Base-by-base conservation (phyloP, 2,329 filamentous ascomycete genomes). In the Pseudogymnoascus destructans region DNA sequence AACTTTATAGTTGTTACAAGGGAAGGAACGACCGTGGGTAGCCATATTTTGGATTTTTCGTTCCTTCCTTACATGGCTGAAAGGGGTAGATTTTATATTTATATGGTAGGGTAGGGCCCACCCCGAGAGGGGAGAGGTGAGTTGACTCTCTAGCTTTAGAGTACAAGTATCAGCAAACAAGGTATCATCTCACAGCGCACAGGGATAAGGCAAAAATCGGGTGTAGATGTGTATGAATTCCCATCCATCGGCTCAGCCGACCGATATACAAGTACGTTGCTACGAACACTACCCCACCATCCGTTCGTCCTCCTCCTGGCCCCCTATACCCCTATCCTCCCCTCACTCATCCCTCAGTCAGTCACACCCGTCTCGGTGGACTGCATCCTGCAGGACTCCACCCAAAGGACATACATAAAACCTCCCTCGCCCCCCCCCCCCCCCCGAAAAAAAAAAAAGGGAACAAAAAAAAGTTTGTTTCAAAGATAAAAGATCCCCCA, bases 181-280 rank as follows among this genome's bases (percentile, higher is more conserved):
- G 35, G 9, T 32, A 32, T 32, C 11, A 32, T 32, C 30, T n/a
- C 13, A 35, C 32, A 35, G 32, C 13, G n/a, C 32, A 35, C 5
- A 35, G 11, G n/a, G 11, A 9, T n/a, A 3, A 35, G 13, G 32
- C 5, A n/a, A 5, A 27, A 49, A 17, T 15, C 21, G 23, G 23
- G 42, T 49, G 42, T 49, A 49, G 42, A 49, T 49, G 42, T 49
- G 42, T 49, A 49, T 49, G 42, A 49, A 49, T 49, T 27, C 42
- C 42, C 13, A 27, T 49, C 42, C 13, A 49, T 49, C 42, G 42
- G 42, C 42, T 49, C 42, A 49, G 42, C 42, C 42, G 42, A 49
- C 42, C 42, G 42, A 49, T 49, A 49, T 49, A 49, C 23, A 49
- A 27, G 42, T 27, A 49, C 42, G 42, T 49, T 49, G 17, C 17